phyloP scores from a whole-genome alignment of 805 yeast species.

The Candida patagonica region DNA sequence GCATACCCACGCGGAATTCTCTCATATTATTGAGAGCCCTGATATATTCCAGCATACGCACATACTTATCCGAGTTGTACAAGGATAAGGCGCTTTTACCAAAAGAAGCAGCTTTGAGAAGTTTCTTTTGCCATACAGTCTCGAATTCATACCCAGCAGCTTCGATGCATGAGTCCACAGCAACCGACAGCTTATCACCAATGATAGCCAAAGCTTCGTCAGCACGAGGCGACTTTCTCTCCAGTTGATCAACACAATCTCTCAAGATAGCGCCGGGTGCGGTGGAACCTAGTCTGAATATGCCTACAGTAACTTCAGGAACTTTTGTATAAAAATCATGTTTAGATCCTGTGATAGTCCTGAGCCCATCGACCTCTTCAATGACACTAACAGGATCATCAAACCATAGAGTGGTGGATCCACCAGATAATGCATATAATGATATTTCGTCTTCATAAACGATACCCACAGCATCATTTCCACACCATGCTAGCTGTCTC shows the following conservation, averaged over 20 bases:
- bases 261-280: slow-evolving; percentile 73
- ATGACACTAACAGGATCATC: slow-evolving; percentile 35
- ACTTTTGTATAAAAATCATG: slow-evolving; percentile 62
- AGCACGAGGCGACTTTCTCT: slow-evolving; percentile 66
- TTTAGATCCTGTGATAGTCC: slow-evolving; percentile 47
- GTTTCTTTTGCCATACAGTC: slow-evolving; percentile 66
- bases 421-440: slow-evolving; percentile 54
- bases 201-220: slow-evolving; percentile 61
- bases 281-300: slow-evolving; percentile 76
- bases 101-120: slow-evolving; percentile 73
- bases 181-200: slow-evolving; percentile 39
- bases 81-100: slow-evolving; percentile 59
- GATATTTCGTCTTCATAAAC: slow-evolving; percentile 52
- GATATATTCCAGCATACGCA: slow-evolving; percentile 50
- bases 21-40: slow-evolving; percentile 66
- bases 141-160: slow-evolving; percentile 77
- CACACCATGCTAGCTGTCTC: slow-evolving; percentile 65
- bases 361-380: slow-evolving; percentile 57
- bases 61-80: slow-evolving; percentile 52
- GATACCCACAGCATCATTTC: slow-evolving; percentile 67
- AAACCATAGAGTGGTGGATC: slow-evolving; percentile 25
- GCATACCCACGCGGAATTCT: slow-evolving; percentile 54
- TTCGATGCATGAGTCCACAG: slow-evolving; percentile 60
- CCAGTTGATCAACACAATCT: slow-evolving; percentile 65
- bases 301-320: slow-evolving; percentile 42